Evolutionary conservation across 1,284 basidiomycete genomes (phyloP).

Genomic region (Ustilago sp.): DNA sequence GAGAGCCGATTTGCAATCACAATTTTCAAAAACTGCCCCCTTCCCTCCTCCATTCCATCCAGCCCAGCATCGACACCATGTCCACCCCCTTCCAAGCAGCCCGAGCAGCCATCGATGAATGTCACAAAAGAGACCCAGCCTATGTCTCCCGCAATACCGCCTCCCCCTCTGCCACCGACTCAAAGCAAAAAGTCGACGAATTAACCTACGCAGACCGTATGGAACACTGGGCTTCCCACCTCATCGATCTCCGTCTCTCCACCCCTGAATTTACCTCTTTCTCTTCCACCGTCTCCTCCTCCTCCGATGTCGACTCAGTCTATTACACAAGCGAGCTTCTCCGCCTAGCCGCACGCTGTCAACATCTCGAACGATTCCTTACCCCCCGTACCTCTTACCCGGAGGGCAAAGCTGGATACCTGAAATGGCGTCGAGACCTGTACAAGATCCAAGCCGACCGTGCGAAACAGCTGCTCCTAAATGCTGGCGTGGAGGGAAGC

Average conservation of each 20-base stretch:
- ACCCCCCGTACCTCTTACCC: slow-evolving; percentile 60
- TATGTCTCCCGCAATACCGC: slow-evolving; percentile 30
- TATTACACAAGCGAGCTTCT: slow-evolving; percentile 41
- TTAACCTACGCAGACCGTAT: slow-evolving; percentile 63
- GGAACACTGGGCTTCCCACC: slow-evolving; percentile 44
- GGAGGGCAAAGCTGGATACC: slow-evolving; percentile 66
- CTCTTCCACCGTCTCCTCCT: slow-evolving; percentile 19
- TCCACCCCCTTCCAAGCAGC: slow-evolving; percentile 36
- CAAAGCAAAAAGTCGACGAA: slow-evolving; percentile 54
- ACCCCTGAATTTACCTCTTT: slow-evolving; percentile 38
- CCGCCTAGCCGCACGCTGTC: slow-evolving; percentile 63
- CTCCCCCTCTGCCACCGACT: slow-evolving; percentile 2
- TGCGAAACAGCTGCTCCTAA: slow-evolving; percentile 49
- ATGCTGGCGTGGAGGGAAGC: slow-evolving; percentile 41
- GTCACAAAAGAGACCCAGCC: slow-evolving; percentile 50
- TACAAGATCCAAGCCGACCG: slow-evolving; percentile 62
- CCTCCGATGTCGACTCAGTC: slow-evolving; percentile 28
- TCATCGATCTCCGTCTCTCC: slow-evolving; percentile 32
- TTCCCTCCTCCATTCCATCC: not conserved
- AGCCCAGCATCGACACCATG: slow-evolving; percentile 26
- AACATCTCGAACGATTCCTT: slow-evolving; percentile 65
- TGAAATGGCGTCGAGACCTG: slow-evolving; percentile 64
- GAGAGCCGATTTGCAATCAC: not conserved
- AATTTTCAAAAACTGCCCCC: no score
- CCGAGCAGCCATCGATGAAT: slow-evolving; percentile 48